Conservation (phyloP, 2,329 filamentous ascomycete genomes). For the Lecanoromycetidae sp. region DNA sequence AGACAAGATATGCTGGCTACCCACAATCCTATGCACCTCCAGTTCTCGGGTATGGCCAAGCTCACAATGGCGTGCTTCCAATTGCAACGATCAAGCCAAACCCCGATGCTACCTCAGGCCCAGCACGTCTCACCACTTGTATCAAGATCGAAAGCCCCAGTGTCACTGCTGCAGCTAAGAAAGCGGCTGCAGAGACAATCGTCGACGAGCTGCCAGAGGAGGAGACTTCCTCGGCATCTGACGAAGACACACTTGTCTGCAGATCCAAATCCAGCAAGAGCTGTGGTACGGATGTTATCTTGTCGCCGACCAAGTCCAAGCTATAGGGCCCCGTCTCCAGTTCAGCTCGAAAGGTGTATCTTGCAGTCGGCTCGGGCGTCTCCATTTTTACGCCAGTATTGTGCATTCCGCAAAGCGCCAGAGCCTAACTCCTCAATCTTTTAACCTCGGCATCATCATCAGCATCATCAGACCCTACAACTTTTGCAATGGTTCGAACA, state of each 20-base stretch:
- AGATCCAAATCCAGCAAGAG: slow-evolving; percentile 9
- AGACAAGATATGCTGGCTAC: slow-evolving; percentile 6
- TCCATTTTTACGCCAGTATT: background rate
- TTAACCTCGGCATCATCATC: background rate
- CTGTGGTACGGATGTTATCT: background rate
- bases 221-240: slow-evolving; percentile 5
- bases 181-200: slow-evolving; percentile 5
- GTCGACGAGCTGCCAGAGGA: slow-evolving; percentile 6
- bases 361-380: too few relatives aligned
- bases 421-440: background rate
- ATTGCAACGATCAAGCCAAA: background rate
- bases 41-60: slow-evolving; percentile 1
- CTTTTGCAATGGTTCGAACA: background rate
- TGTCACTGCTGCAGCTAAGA: slow-evolving; percentile 14
- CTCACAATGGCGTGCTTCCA: slow-evolving; percentile 2
- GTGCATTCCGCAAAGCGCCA: background rate
- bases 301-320: slow-evolving; percentile 17
- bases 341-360: too few relatives aligned
- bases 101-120: slow-evolving; percentile 1
- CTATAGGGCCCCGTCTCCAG: too few relatives aligned
- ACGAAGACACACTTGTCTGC: slow-evolving; percentile 10
- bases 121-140: slow-evolving; percentile 8
- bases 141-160: slow-evolving; percentile 17
- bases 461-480: background rate
- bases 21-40: slow-evolving; percentile 9